Evolutionary conservation across 108 stramenopile species (phyloP), one percentile per base, ranked within the genome.

Genomic region (Hondaea fermentalgiana): DNA sequence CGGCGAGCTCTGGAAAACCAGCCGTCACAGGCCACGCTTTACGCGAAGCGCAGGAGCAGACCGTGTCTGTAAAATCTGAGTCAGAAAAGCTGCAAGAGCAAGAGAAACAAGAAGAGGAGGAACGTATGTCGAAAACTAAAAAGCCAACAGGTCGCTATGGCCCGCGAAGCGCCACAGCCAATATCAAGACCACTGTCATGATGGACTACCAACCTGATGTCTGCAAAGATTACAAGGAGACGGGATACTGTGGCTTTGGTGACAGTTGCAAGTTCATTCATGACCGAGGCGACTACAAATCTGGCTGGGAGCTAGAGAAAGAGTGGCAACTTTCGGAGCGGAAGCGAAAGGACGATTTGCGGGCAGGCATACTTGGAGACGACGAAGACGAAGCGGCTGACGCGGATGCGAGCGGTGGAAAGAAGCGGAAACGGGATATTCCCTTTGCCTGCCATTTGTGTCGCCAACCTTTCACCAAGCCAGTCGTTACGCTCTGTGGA

Each of bases 221-320:
- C 87, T 99, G 99, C 93, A 99, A 99, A 90, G 99, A 99, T 87
- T 99, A 98, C 92, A 98, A 98, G 72, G 97, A 98, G 58, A 99
- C 99, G 3, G 99, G 99, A 57, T 99, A 97, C 92, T 99, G 99
- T 89, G 99, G 99, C 17, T 99, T 96, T 91, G 99, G 99, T 1
- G 99, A 99, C 90, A 96, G 95, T 12, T 99, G 99, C 72, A 98
- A 97, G 87, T 99, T 97, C 92, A 88, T 99, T 57, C 99, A 99
- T 92, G 98, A 98, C 91, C 92, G 99, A 35, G 96, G 97, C 17
- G 96, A 97, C 90, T 97, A 95, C 28, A 94, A 97, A 91, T 93
- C 92, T 16, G 98, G 98, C 43, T 98, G 97, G 98, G 95, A 98
- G 92, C 91, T 98, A 89, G 99, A 99, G 88, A 72, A 93, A 59